Conservation (phyloP, 768 basidiomycete genomes). For the Daedaleopsis sinensis region DNA sequence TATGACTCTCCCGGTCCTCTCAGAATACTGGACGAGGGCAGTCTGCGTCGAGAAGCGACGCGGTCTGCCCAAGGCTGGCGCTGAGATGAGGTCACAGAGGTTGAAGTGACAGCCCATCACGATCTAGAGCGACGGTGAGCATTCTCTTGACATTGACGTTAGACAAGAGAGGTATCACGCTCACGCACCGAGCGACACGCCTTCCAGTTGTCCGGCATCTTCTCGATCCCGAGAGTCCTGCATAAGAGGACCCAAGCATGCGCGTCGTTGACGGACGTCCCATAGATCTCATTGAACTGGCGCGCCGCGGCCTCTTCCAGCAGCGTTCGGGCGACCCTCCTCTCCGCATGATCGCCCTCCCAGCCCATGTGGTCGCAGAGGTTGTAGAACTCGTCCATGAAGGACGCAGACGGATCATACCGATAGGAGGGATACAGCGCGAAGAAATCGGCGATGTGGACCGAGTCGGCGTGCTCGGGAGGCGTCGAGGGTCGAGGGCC, state of each 20-base stretch:
- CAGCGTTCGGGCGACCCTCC: not conserved
- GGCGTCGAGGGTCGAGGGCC: too few species aligned
- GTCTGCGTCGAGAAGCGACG: not conserved
- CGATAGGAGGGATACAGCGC: not conserved
- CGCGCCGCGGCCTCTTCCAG: not conserved
- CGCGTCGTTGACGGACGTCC: not conserved
- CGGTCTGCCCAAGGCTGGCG: not conserved
- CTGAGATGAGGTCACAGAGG: not conserved
- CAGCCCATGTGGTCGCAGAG: not conserved
- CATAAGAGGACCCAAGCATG: not conserved
- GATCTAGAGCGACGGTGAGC: not conserved
- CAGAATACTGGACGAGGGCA: not conserved
- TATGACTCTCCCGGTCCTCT: not conserved
- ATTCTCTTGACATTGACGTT: not conserved
- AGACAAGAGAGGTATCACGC: not conserved
- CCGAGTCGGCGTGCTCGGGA: too few species aligned
- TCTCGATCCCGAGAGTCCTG: not conserved
- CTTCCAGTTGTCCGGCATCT: not conserved
- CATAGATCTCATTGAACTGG: not conserved
- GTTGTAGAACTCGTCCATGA: not conserved
- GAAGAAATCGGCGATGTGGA: slow-evolving; percentile 16
- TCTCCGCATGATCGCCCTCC: not conserved
- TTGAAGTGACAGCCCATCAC: not conserved
- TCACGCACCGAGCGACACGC: not conserved
- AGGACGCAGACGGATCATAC: not conserved